These are phyloP conservation scores for Leishmania major DNA, from an alignment of 208 protist species.

Conservation along the genomic window DNA sequence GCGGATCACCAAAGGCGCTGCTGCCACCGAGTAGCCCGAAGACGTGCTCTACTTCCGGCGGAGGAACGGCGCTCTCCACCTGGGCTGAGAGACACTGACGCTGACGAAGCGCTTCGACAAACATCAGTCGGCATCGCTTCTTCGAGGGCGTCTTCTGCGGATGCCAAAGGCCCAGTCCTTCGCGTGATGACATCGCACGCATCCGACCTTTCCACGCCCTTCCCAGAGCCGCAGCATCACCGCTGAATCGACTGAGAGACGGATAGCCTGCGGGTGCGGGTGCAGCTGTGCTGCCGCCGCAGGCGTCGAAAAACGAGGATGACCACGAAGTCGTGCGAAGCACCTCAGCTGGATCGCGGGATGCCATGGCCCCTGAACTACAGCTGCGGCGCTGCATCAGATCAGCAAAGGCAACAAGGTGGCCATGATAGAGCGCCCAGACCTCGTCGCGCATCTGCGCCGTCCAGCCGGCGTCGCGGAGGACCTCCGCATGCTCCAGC, in stretches of 20 bases:
- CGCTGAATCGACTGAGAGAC: background rate
- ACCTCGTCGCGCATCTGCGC: slow-evolving; percentile 52
- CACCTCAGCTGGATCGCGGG: background rate
- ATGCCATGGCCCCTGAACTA: background rate
- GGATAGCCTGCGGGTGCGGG: background rate
- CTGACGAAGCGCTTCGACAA: slow-evolving; percentile 20
- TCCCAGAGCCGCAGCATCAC: slow-evolving; percentile 4
- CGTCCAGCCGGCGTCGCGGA: slow-evolving; percentile 29
- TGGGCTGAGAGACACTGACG: slow-evolving; percentile 6
- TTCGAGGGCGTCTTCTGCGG: slow-evolving; percentile 15
- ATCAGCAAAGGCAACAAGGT: slow-evolving; percentile 46
- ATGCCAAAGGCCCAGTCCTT: background rate
- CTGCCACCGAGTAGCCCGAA: slow-evolving; percentile 52
- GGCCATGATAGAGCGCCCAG: slow-evolving; percentile 55
- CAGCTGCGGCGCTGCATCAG: slow-evolving; percentile 21
- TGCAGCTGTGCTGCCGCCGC: background rate
- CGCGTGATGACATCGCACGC: background rate
- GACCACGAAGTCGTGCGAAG: background rate
- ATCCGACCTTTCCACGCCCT: background rate
- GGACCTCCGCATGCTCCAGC: slow-evolving; percentile 25
- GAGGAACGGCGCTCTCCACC: slow-evolving; percentile 13
- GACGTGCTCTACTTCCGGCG: slow-evolving; percentile 25
- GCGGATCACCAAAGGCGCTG: slow-evolving; percentile 43
- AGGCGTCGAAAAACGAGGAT: background rate
- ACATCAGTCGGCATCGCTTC: slow-evolving; percentile 31